Evolutionary conservation across 768 basidiomycete species (phyloP).

Genomic region (Boletus pseudo-olivaceus): DNA sequence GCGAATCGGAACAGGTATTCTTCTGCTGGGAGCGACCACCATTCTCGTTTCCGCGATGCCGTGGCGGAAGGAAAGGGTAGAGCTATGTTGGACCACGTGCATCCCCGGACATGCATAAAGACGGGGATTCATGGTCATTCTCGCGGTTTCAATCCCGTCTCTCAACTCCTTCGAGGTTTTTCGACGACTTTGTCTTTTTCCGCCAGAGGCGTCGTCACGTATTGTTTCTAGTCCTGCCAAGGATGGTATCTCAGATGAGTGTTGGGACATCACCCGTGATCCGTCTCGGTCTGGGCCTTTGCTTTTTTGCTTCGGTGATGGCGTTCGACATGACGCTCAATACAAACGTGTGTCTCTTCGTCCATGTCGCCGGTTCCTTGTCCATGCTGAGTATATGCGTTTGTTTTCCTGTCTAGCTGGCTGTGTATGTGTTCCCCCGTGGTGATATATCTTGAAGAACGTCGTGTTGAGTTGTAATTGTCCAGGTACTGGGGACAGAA

Average conservation of each 20-base stretch:
- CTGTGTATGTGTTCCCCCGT: slow-evolving; percentile 17
- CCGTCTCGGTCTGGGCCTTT: slow-evolving; percentile 14
- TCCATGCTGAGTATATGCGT: neutral
- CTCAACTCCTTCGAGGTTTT: neutral
- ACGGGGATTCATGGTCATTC: neutral
- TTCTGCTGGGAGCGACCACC: neutral
- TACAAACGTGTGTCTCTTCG: slow-evolving; percentile 19
- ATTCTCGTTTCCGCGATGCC: neutral
- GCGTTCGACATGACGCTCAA: slow-evolving; percentile 26
- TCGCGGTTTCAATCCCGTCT: neutral
- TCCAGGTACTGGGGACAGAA: slow-evolving; percentile 37
- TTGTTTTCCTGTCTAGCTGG: slow-evolving; percentile 13
- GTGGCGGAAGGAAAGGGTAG: slow-evolving; percentile 8
- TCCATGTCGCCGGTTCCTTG: neutral
- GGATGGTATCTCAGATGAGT: slow-evolving; percentile 9
- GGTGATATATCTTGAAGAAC: neutral
- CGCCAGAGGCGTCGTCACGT: neutral
- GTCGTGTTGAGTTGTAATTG: neutral
- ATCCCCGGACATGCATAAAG: slow-evolving; percentile 11
- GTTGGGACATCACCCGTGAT: slow-evolving; percentile 1
- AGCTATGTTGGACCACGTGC: slow-evolving; percentile 15
- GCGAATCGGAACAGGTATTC: slow-evolving; percentile 16
- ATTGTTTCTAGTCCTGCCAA: neutral
- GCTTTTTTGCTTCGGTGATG: slow-evolving; percentile 10
- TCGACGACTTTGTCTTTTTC: neutral